phyloP scores from a whole-genome alignment of 495 filamentous ascomycete genomes.

The Penicillium canescens region DNA sequence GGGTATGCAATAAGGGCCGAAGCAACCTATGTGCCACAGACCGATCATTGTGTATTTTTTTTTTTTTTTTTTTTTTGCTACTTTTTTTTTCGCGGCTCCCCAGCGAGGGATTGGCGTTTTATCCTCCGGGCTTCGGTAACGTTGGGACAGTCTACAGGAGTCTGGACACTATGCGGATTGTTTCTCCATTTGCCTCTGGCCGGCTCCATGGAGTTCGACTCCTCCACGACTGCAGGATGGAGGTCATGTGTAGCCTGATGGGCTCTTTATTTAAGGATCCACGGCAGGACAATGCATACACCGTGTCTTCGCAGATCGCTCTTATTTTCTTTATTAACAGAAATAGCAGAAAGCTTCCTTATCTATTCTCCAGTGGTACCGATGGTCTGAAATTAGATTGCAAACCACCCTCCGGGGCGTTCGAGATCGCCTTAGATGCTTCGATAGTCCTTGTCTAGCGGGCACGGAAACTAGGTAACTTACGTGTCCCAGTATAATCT shows the following conservation, averaged over 20 bases:
- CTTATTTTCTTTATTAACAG: neutral
- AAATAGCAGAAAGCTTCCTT: neutral
- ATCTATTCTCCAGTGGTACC: conserved; percentile 1
- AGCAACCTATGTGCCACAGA: neutral
- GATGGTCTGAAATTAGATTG: conserved; percentile 5
- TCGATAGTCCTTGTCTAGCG: conserved; percentile 10
- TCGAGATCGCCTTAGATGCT: conserved; percentile 12
- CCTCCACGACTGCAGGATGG: conserved; percentile 6
- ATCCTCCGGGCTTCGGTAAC: neutral
- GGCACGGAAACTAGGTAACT: neutral
- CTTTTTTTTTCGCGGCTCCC: neutral
- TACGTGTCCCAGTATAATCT: neutral
- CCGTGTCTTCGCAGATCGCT: neutral
- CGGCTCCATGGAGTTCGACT: conserved; percentile 1
- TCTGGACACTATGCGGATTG: neutral
- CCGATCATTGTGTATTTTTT: neutral
- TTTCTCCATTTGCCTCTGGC: neutral
- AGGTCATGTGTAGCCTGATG: conserved; percentile 1
- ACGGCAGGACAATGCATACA: neutral
- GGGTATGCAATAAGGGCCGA: conserved; percentile 8
- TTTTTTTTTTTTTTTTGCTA: neutral
- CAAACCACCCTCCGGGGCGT: conserved; percentile 5
- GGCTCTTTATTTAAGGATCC: neutral
- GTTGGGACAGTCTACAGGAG: neutral
- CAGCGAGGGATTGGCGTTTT: conserved; percentile 5